Evolutionary conservation across 257 asterid species (phyloP).

Genomic region (Solanum bulbocastanum): DNA sequence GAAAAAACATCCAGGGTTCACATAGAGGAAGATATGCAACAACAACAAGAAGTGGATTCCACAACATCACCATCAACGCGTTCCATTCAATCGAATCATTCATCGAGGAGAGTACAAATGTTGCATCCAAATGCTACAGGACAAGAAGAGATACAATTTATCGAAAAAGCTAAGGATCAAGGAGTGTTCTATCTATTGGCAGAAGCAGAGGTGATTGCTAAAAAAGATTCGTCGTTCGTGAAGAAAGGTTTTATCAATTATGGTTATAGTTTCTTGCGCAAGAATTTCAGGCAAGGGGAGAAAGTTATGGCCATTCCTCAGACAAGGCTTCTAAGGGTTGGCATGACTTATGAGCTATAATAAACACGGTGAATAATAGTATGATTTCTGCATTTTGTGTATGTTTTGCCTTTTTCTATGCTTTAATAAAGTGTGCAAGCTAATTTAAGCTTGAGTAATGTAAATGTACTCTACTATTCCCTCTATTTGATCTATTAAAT

Average conservation of each 20-base stretch:
- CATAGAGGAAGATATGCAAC: constrained; percentile 12
- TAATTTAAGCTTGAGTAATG: not conserved
- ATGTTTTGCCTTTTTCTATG: not conserved
- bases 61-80: constrained; percentile 22
- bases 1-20: constrained; percentile 20
- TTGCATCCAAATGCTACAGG: not conserved
- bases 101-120: constrained; percentile 2
- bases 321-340: constrained; percentile 51
- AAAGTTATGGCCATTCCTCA: constrained; percentile 50
- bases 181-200: constrained; percentile 61
- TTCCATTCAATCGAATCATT: constrained; percentile 14
- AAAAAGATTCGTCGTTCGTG: constrained; percentile 29
- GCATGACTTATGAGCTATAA: constrained; percentile 62
- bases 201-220: constrained; percentile 65
- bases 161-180: constrained; percentile 35
- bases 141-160: constrained; percentile 25
- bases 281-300: constrained; percentile 61
- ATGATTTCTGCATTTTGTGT: not conserved
- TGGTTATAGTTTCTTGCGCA: constrained; percentile 46
- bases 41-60: not conserved
- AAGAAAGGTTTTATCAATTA: constrained; percentile 42
- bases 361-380: not conserved
- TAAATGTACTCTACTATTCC: not conserved
- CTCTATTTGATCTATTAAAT: not conserved
- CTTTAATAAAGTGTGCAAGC: not conserved